Base-by-base conservation (phyloP, 2,329 filamentous ascomycete genomes). In the Microsporum canis region DNA sequence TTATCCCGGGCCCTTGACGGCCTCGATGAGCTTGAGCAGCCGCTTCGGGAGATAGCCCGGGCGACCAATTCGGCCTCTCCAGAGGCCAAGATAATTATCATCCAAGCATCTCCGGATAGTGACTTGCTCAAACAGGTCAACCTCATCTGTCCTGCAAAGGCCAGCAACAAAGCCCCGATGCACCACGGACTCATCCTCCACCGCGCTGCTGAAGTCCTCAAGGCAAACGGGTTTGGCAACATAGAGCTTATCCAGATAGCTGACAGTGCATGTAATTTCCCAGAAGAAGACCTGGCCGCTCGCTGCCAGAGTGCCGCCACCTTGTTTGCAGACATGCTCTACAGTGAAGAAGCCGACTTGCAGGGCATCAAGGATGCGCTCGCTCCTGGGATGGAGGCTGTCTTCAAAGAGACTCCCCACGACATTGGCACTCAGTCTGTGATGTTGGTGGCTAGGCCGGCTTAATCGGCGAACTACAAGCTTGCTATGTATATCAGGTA, bases 51-150 rank as follows among this genome's bases (percentile, higher is more conserved):
- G 12, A 43, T 62, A n/a, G 51, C 53, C 10, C 61, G 58, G 7
- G 58, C 60, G n/a, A 57, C 43, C 6, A 38, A 60, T 27, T 8
- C 17, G 29, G 12, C 51, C 14, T 49, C 45, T 7, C 61, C 61
- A 10, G 23, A 41, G 23, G 27, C 58, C 38, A 27, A 43, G 12
- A 56, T 63, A 38, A 12, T 61, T 14, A 59, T 63, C 36, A 29
- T 63, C 34, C 59, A 63, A 31, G 56, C 55, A 2, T 53, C 59
- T 3, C 61, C 59, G 8, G 59, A 63, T 23, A 63, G 41, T 59
- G 61, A 63, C 14, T 5, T 36, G 3, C 23, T 41, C n/a, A 61
- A 57, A 33, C 47, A 58, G 12, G 36, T 61, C n/a, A 41, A 49
- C 23, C 8, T 36, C 33, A 56, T 55, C 27, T 58, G 58, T 27